Conservation (phyloP, 306 rosid genomes). For the Astragalus membranaceus region DNA sequence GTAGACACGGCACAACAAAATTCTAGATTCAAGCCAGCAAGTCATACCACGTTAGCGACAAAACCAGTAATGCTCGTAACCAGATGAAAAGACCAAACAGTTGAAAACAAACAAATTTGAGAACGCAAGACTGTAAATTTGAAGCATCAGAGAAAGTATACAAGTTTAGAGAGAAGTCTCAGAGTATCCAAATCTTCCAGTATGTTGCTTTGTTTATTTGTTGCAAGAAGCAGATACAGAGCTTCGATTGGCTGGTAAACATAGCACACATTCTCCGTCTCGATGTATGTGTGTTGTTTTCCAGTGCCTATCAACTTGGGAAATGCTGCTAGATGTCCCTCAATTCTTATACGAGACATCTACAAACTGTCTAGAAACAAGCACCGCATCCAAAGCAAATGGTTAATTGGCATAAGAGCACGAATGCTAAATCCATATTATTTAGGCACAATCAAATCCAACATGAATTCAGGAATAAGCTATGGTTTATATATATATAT, state of each 20-base stretch:
- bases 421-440: background rate
- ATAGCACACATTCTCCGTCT: slow-evolving; percentile 88
- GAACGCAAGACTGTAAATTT: slow-evolving; percentile 1
- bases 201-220: slow-evolving; percentile 95
- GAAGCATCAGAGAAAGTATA: slow-evolving; percentile 46
- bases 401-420: background rate
- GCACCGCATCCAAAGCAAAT: slow-evolving; percentile 45
- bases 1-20: background rate
- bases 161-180: slow-evolving; percentile 91
- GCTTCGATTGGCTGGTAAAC: slow-evolving; percentile 96
- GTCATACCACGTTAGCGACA: background rate
- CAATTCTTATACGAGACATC: slow-evolving; percentile 92
- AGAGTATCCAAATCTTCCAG: slow-evolving; percentile 92
- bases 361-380: slow-evolving; percentile 82
- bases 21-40: slow-evolving; percentile 1
- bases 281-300: slow-evolving; percentile 85
- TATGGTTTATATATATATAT: background rate
- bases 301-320: slow-evolving; percentile 94
- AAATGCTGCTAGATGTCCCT: slow-evolving; percentile 91
- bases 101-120: background rate
- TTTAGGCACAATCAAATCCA: background rate
- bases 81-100: slow-evolving; percentile 8
- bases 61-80: background rate
- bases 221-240: slow-evolving; percentile 84
- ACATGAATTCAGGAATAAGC: background rate